Evolutionary conservation across 2,329 filamentous ascomycete genomes (phyloP).

Genomic region (Aspergillus nomiae): DNA sequence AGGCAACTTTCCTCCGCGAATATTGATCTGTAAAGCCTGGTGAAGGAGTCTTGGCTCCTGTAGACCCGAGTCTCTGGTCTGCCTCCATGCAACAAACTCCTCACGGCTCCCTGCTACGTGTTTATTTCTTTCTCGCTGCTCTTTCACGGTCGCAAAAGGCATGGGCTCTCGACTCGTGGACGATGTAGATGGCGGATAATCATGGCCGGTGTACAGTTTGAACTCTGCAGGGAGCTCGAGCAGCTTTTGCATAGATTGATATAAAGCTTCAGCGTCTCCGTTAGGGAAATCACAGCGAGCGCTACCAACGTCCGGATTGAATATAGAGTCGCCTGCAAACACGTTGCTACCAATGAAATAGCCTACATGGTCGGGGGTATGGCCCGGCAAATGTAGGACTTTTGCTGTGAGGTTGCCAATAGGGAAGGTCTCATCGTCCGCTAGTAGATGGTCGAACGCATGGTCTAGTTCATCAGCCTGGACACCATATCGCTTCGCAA

Average conservation of each 20-base stretch:
- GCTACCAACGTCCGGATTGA: conserved; percentile 53
- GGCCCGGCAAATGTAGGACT: conserved; percentile 60
- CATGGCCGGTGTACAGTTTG: conserved; percentile 57
- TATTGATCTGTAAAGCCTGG: conserved; percentile 42
- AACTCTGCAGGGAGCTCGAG: conserved; percentile 45
- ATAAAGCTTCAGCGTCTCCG: conserved; percentile 48
- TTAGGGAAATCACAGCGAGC: conserved; percentile 58
- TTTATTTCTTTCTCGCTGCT: conserved; percentile 16
- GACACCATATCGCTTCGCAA: conserved; percentile 54
- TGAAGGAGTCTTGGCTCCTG: conserved; percentile 38
- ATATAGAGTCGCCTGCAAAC: conserved; percentile 56
- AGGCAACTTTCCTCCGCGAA: conserved; percentile 39
- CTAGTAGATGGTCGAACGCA: conserved; percentile 57
- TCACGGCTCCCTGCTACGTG: conserved; percentile 32
- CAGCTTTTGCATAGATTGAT: conserved; percentile 45
- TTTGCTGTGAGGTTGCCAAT: conserved; percentile 51
- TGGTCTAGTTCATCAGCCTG: conserved; percentile 43
- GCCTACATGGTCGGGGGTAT: conserved; percentile 63
- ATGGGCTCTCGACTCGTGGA: conserved; percentile 4
- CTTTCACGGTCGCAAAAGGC: conserved; percentile 33
- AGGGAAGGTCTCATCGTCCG: conserved; percentile 56
- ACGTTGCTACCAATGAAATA: conserved; percentile 55
- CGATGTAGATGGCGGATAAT: conserved; percentile 43
- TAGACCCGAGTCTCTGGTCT: conserved; percentile 33
- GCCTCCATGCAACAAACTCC: conserved; percentile 36